Evolutionary conservation across 148 eudicot species (phyloP), one percentile per base, ranked within the genome.

Genomic region (Camellia lanceoleosa): DNA sequence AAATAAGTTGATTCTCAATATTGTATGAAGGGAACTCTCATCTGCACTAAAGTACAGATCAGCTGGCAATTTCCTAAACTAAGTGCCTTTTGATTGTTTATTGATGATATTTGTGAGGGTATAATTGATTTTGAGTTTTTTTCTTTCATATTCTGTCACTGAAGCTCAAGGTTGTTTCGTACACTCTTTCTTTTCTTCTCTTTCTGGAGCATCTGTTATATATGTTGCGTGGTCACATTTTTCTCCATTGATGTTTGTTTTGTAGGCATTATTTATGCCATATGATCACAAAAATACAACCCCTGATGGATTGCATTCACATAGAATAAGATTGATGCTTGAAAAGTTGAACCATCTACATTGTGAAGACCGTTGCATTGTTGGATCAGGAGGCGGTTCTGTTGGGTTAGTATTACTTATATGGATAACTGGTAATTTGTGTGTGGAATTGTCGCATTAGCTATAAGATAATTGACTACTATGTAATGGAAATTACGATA

Each of bases 351-450:
- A 95, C 83, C 90, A 89, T 85, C 89, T 87, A 68, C 94, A 95
- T 82, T 91, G 93, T 77, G 85, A 86, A 78, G 92, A 88, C 83
- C 91, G 87, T 63, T 95, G 97, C 85, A 81, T 89, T 89, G 87
- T 91, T 81, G 99, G 99, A 80, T 95, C 99, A 44, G 98, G 99
- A 67, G 99, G 99, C 80, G 99, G 97, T 77, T 95, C 97, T 80
- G 99, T 95, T 65, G 97, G 99, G 99, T 95, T 55, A 63, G 88
- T 87, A 73, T 76, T 67, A 41, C 56, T 79, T 78, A 5, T 54
- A 41, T 16, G 16, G 15, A 68, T 54, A 81, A 80, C 84, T 59
- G 66, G 75, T 69, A 47, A 7, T 55, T 80, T 47, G 44, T 54
- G 1, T 4, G 11, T 38, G 56, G 46, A 42, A 62, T 71, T 18